Base-by-base conservation (phyloP, 176 grass and related monocot species). In the Ampelocalamus luodianensis region DNA sequence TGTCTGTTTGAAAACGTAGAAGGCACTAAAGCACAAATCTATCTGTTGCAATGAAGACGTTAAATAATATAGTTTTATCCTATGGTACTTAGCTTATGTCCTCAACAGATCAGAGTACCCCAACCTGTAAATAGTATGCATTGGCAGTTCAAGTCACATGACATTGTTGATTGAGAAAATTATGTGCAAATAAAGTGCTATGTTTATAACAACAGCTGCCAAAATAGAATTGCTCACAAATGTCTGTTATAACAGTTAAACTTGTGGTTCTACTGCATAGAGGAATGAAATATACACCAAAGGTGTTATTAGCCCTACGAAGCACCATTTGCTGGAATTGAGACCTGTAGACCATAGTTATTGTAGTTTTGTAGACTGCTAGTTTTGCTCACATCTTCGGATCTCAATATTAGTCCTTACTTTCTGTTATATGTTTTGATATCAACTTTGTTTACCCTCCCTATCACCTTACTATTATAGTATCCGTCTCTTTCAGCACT, bases 361-460 rank as follows among this genome's bases (percentile, higher is more conserved):
- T 72, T 50, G 18, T 54, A 53, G 3, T 63, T 36, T 79, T 85
- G 65, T 36, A 72, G 42, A 55, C 32, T 39, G 13, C 20, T 86
- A 72, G 7, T 86, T 79, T 22, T 65, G 12, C 22, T 53, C 44
- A 20, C 22, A 44, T 10, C 20, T 73, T 55, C 0, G 48, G 16
- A 53, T 43, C 8, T 72, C 56, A 29, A 40, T 38, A 42, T 12
- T 32, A 40, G 0, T 65, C 5, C 11, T 78, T 67, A 55, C 18
- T 67, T 67, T 56, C 14, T 51, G 38, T 49, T 18, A 65, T 65
- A 68, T 22, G n/a, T 50, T 79, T 55, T 76, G 15, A 76, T 55
- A 49, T 23, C 27, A 84, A 66, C 46, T 42, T 84, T 84, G 23
- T 67, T 53, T 66, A 72, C 22, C 22, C 54, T 72, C 29, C 42